These are phyloP conservation scores for Cercophora samala DNA, from an alignment of 495 filamentous ascomycete species.

Conservation along the genomic window DNA sequence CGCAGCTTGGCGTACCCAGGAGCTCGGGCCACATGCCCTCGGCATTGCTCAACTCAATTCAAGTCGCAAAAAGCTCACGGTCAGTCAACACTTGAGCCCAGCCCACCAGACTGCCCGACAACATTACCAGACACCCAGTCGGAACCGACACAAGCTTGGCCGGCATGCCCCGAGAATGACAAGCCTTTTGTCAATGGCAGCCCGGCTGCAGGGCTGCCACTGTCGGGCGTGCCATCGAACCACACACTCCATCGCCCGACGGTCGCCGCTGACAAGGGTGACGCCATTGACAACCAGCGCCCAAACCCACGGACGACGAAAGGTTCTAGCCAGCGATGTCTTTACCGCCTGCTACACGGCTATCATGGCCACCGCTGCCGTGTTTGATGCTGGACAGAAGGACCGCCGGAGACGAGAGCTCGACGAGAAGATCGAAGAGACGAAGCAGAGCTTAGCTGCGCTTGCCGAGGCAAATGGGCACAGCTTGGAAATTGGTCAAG, in stretches of 20 bases:
- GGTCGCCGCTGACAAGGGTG: not conserved
- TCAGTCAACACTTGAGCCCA: not conserved
- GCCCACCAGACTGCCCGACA: slow-evolving; percentile 10
- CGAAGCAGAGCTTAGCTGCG: slow-evolving; percentile 21
- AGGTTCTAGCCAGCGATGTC: slow-evolving; percentile 55
- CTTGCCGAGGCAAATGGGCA: not conserved
- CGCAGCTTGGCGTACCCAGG: not conserved
- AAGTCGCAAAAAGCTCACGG: slow-evolving; percentile 1
- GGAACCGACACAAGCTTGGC: slow-evolving; percentile 17
- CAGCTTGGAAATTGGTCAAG: not conserved
- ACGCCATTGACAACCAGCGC: slow-evolving; percentile 13
- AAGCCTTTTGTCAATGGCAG: slow-evolving; percentile 66
- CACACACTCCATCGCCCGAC: slow-evolving; percentile 36
- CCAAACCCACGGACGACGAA: slow-evolving; percentile 43
- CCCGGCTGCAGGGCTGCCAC: slow-evolving; percentile 59
- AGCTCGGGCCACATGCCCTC: not conserved
- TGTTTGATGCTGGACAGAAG: slow-evolving; percentile 63
- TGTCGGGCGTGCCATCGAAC: slow-evolving; percentile 61
- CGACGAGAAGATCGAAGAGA: slow-evolving; percentile 54
- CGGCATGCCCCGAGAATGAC: slow-evolving; percentile 58
- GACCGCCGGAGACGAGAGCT: slow-evolving; percentile 58
- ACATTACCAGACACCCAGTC: not conserved
- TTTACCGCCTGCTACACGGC: slow-evolving; percentile 70
- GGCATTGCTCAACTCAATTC: not conserved
- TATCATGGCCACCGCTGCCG: slow-evolving; percentile 67